phyloP scores from a whole-genome alignment of 139 green algal species.

The Astrephomene gubernaculifera region DNA sequence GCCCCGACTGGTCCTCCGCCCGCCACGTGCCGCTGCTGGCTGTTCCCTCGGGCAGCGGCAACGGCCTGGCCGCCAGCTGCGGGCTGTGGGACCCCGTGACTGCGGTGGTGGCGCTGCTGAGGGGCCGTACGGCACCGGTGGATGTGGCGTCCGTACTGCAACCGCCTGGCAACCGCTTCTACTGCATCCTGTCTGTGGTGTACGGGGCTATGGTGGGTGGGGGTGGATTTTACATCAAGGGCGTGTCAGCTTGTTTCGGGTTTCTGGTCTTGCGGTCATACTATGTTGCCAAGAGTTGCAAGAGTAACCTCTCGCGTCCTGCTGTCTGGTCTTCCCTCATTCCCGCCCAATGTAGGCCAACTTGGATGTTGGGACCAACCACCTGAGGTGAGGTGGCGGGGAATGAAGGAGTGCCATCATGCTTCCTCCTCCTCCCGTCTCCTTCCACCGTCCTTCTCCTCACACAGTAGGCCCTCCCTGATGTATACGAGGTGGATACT shows the following conservation, averaged over 20 bases:
- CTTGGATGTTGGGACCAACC: slow-evolving; percentile 84
- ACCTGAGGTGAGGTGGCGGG: slow-evolving; percentile 74
- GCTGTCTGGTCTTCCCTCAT: too few species aligned
- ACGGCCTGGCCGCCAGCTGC: slow-evolving; percentile 76
- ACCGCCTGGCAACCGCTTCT: slow-evolving; percentile 60
- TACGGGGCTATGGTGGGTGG: slow-evolving; percentile 73
- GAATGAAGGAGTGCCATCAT: too few species aligned
- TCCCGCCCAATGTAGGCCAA: slow-evolving; percentile 68
- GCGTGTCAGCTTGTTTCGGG: too few species aligned
- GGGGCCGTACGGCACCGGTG: slow-evolving; percentile 50
- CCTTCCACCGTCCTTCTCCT: too few species aligned
- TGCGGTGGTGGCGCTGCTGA: slow-evolving; percentile 67
- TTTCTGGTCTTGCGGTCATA: too few species aligned
- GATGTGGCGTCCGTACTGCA: slow-evolving; percentile 81
- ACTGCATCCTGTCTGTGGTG: slow-evolving; percentile 73
- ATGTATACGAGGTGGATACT: too few species aligned
- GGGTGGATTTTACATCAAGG: not conserved
- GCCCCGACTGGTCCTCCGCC: slow-evolving; percentile 74
- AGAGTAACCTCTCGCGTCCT: too few species aligned
- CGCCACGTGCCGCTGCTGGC: slow-evolving; percentile 63
- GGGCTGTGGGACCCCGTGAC: slow-evolving; percentile 74
- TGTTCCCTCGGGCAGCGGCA: slow-evolving; percentile 75
- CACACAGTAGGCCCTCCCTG: too few species aligned
- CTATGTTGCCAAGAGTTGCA: too few species aligned
- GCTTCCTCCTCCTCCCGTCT: too few species aligned